Conservation (phyloP, 805 yeast genomes). For the Sungouiella thailandica region DNA sequence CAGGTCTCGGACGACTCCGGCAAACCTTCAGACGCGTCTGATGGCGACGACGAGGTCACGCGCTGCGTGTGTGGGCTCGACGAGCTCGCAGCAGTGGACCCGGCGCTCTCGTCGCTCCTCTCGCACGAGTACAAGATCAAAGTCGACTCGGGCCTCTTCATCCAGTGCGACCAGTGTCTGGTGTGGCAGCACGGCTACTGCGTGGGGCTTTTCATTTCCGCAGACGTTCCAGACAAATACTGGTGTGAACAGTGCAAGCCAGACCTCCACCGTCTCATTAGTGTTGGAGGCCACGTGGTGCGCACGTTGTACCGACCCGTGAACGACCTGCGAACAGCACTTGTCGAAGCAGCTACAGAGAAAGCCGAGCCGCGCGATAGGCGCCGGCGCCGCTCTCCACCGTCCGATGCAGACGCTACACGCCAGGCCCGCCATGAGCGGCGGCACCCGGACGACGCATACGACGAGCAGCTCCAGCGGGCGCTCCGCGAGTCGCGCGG, state of each 20-base stretch:
- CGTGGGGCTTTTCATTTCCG: constrained; percentile 75
- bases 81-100: constrained; percentile 27
- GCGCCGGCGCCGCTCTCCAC: no score
- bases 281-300: constrained; percentile 4
- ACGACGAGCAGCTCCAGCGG: constrained; percentile 4
- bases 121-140: constrained; percentile 30
- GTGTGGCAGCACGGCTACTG: constrained; percentile 99
- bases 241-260: constrained; percentile 94
- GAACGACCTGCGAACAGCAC: constrained; percentile 37
- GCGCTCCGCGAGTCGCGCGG: constrained; percentile 2
- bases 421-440: constrained; percentile 5
- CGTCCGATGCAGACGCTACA: constrained; percentile 1
- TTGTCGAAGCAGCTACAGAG: constrained; percentile 12
- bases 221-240: constrained; percentile 84
- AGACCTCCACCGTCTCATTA: constrained; percentile 59
- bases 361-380: constrained; percentile 1
- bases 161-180: constrained; percentile 84
- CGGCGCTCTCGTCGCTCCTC: constrained; percentile 22
- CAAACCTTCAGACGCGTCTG: constrained; percentile 16
- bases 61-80: constrained; percentile 40
- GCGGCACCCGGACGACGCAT: constrained; percentile 4
- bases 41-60: constrained; percentile 39
- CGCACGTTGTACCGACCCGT: constrained; percentile 39
- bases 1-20: constrained; percentile 6
- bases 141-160: constrained; percentile 58